Base-by-base conservation (phyloP, 2,329 filamentous ascomycete species). In the Fusarium hainanense region DNA sequence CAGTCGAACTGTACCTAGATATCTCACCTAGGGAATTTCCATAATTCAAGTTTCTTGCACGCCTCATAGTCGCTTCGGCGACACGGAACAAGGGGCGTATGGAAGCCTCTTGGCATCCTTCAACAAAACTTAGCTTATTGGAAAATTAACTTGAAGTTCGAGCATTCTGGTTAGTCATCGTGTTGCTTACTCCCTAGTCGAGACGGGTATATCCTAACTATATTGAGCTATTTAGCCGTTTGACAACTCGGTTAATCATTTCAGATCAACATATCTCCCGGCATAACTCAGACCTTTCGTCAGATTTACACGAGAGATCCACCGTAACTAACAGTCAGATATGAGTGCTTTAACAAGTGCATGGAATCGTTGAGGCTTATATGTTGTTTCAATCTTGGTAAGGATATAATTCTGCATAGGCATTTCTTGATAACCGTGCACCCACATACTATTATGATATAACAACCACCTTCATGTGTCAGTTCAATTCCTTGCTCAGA, bases 1-100 rank as follows among this genome's bases (percentile, higher is more conserved):
- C 16, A 1, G 16, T 11, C 10, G 9, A n/a, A 2, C 5, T 37
- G 5, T 37, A 18, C 32, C 32, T 1, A 6, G 9, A 2, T 11
- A 18, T n/a, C 18, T 18, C 3, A 1, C 9, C 1, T 4, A 37
- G 1, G 9, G 9, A 11, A 0, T n/a, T 11, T 37, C 16, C 10
- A 37, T n/a, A 1, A 11, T 37, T 37, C 2, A 37, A 3, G 1
- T 18, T 18, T 10, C 32, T 37, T 37, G n/a, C 16, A n/a, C 3
- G 9, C 1, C 16, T 28, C 27, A 28, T 12, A 28, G 27, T 28
- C 27, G 9, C 16, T 11, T 37, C 16, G 34, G 9, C 34, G 10
- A n/a, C 16, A 37, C 34, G 18, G 34, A 37, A n/a, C 18, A n/a
- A 37, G 2, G 10, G 16, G 18, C 16, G 7, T 11, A 11, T n/a